Percentiles rank a stretch among this genome's conserved stretches.
Conservation (phyloP, 2,329 filamentous ascomycete species). For the Lithohypha guttulata region DNA sequence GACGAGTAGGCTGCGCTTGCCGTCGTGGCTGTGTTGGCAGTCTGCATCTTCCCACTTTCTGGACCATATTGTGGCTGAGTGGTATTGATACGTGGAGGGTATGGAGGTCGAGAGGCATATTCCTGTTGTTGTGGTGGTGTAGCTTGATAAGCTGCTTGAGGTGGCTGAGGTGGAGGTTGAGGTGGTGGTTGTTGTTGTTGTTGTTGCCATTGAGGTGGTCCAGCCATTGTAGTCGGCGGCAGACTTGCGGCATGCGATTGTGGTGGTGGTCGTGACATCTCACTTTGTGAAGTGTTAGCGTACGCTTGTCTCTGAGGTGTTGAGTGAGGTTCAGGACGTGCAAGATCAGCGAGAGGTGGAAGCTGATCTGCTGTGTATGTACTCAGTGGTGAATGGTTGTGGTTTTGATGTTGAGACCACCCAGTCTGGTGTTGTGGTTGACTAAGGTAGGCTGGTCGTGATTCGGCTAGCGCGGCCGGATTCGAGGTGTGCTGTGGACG, state of each 20-base stretch:
- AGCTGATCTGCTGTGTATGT: constrained; percentile 17
- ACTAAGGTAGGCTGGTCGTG: constrained; percentile 14
- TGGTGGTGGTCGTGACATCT: constrained; percentile 16
- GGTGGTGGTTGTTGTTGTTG: constrained; percentile 3
- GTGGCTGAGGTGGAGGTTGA: constrained; percentile 14
- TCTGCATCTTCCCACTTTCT: background rate
- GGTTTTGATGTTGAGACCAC: constrained; percentile 13
- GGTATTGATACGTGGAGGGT: constrained; percentile 4
- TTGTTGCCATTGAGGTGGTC: constrained; percentile 4
- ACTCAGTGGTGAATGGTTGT: constrained; percentile 6
- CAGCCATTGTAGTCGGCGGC: constrained; percentile 3
- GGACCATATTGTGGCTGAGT: constrained; percentile 9
- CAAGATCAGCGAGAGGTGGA: constrained; percentile 18
- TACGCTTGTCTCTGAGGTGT: constrained; percentile 10
- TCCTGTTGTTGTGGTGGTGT: constrained; percentile 5
- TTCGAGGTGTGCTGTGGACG: constrained; percentile 31
- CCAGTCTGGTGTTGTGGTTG: constrained; percentile 16
- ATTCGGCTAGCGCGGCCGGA: constrained; percentile 20
- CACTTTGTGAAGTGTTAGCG: constrained; percentile 9
- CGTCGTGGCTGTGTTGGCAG: constrained; percentile 4
- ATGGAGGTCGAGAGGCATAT: background rate
- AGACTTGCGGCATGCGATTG: constrained; percentile 11
- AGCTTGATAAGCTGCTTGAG: constrained; percentile 11
- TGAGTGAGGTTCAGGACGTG: constrained; percentile 11
- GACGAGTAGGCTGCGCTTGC: constrained; percentile 2